These are phyloP conservation scores for Pseudopyricularia javanii DNA, from an alignment of 2,329 filamentous ascomycete species.

Conservation along the genomic window DNA sequence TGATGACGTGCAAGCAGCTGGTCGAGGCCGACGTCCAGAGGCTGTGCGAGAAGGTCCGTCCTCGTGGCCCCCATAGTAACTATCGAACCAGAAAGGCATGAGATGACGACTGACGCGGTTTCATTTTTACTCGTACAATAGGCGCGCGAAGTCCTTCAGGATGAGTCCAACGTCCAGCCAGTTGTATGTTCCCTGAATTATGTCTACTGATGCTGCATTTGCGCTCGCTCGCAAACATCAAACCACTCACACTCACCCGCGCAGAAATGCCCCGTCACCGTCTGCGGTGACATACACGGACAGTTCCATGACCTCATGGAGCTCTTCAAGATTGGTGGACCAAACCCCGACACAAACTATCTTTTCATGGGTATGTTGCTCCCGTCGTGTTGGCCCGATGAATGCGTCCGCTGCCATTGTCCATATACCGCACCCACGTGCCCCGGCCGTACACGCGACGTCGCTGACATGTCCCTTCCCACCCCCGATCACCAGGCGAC, in stretches of 20 bases:
- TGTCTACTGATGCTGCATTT: not conserved
- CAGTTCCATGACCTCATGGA: conserved; percentile 99
- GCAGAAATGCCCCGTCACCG: conserved; percentile 95
- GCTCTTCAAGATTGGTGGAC: conserved; percentile 96
- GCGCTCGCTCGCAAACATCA: not conserved
- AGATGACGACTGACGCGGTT: not conserved
- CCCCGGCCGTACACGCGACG: not conserved
- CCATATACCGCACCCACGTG: not conserved
- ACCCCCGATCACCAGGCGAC: conserved; percentile 50
- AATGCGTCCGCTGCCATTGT: not conserved
- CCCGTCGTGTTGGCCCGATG: not conserved
- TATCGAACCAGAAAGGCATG: not conserved
- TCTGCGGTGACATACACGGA: conserved; percentile 97
- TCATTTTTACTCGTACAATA: conserved; percentile 20
- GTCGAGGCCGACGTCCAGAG: conserved; percentile 88
- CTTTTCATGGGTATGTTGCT: conserved; percentile 83
- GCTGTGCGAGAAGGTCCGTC: conserved; percentile 86
- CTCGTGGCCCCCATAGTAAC: too few relatives aligned
- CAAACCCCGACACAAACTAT: conserved; percentile 97
- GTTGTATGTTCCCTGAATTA: conserved; percentile 53
- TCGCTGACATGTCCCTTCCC: not conserved
- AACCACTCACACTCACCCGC: conserved; percentile 12
- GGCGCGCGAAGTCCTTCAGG: conserved; percentile 92
- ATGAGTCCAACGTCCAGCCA: conserved; percentile 97
- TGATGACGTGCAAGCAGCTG: conserved; percentile 98